A percentile compares a stretch with the other conserved stretches of the same genome.
Conservation (phyloP, 345 rosid species). For the Clarkia xantiana region DNA sequence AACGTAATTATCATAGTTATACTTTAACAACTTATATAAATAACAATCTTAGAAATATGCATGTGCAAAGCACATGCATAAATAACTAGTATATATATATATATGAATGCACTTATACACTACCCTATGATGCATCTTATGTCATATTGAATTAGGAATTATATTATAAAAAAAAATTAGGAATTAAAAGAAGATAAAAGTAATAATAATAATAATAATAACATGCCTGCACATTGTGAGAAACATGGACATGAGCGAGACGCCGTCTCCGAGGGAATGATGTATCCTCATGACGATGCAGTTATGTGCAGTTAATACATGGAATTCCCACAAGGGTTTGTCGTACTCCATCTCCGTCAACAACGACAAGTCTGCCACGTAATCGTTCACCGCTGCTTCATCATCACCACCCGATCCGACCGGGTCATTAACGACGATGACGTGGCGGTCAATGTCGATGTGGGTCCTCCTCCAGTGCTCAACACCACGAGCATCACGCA, state of each 20-base stretch:
- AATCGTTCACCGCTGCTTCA: constrained; percentile 19
- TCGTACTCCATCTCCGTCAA: constrained; percentile 13
- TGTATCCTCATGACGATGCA: constrained; percentile 2
- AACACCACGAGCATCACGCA: constrained; percentile 22
- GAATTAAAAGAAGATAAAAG: too few species aligned
- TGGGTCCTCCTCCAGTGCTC: constrained; percentile 39
- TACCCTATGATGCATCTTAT: too few species aligned
- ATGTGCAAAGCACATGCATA: too few species aligned
- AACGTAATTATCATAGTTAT: too few species aligned
- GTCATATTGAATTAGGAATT: too few species aligned
- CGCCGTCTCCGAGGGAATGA: constrained; percentile 7
- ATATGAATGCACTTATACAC: too few species aligned
- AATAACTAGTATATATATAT: too few species aligned
- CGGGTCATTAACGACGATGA: constrained; percentile 12
- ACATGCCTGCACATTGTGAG: too few species aligned
- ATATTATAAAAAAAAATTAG: too few species aligned
- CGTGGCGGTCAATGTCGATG: constrained; percentile 25
- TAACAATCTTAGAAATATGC: too few species aligned
- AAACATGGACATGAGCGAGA: constrained; percentile 6
- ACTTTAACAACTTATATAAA: too few species aligned
- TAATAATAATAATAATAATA: too few species aligned
- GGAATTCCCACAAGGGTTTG: constrained; percentile 26
- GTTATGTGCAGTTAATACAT: neutral
- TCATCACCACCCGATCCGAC: neutral
- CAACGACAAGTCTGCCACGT: constrained; percentile 31